phyloP scores from a whole-genome alignment of 176 grass and related monocot species.

The Cenchrus fungigraminus region DNA sequence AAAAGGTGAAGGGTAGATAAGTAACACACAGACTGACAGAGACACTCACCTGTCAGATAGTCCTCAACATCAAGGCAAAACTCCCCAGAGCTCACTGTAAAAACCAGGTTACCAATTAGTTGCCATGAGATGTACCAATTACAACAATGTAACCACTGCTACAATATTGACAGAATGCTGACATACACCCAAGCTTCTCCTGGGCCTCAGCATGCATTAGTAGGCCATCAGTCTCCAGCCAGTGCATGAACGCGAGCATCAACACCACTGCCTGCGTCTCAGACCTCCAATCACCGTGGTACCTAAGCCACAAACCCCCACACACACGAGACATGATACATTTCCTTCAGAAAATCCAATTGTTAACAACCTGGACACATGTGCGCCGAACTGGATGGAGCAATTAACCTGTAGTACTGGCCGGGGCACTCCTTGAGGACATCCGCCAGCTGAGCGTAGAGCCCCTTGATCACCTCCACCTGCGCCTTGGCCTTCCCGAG shows the following conservation, averaged over 20 bases:
- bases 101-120: slow-evolving; percentile 22
- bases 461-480: slow-evolving; percentile 75
- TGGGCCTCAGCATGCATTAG: slow-evolving; percentile 85
- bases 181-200: slow-evolving; percentile 85
- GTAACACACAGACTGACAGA: background rate
- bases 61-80: slow-evolving; percentile 94
- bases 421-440: slow-evolving; percentile 83
- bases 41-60: slow-evolving; percentile 77
- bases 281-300: slow-evolving; percentile 81
- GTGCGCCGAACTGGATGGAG: background rate
- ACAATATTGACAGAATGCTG: slow-evolving; percentile 7
- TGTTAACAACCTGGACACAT: slow-evolving; percentile 18
- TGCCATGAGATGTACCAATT: background rate
- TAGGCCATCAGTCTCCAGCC: slow-evolving; percentile 76
- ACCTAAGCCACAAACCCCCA: slow-evolving; percentile 59
- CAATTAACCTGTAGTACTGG: slow-evolving; percentile 79
- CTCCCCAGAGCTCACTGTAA: slow-evolving; percentile 77
- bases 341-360: slow-evolving; percentile 2
- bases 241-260: slow-evolving; percentile 79
- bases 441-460: slow-evolving; percentile 60
- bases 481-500: slow-evolving; percentile 80
- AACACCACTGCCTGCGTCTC: slow-evolving; percentile 81
- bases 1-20: background rate
- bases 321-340: slow-evolving; percentile 18
- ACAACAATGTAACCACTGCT: slow-evolving; percentile 20